Conservation (phyloP, 768 basidiomycete genomes). For the Daedaleopsis sinensis region DNA sequence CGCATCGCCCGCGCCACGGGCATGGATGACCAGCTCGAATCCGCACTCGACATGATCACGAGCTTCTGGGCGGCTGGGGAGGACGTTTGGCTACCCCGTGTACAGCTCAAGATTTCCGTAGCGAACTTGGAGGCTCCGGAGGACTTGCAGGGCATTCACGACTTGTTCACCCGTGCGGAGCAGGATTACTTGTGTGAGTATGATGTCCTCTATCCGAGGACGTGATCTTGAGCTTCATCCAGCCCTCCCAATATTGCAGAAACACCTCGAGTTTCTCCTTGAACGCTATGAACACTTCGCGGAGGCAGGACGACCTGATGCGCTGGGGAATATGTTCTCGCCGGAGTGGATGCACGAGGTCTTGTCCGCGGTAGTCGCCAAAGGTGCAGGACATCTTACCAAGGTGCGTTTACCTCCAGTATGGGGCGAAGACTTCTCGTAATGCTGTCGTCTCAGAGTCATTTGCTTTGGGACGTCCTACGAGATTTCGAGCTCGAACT, state of each 20-base stretch:
- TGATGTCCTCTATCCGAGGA: neutral
- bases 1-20: conserved; percentile 57
- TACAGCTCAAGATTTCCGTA: conserved; percentile 53
- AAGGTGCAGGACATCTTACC: conserved; percentile 63
- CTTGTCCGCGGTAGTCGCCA: conserved; percentile 54
- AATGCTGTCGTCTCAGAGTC: conserved; percentile 50
- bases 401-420: conserved; percentile 45
- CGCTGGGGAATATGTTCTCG: conserved; percentile 61
- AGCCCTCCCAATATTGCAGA: conserved; percentile 78
- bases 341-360: conserved; percentile 61
- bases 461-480: conserved; percentile 69
- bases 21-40: conserved; percentile 58
- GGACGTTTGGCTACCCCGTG: conserved; percentile 74
- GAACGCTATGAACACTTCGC: conserved; percentile 41
- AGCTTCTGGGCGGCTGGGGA: conserved; percentile 66
- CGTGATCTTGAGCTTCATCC: conserved; percentile 11
- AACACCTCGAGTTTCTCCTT: conserved; percentile 65
- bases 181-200: conserved; percentile 79
- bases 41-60: conserved; percentile 69
- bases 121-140: conserved; percentile 54
- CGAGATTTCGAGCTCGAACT: conserved; percentile 75
- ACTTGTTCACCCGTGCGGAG: conserved; percentile 67
- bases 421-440: neutral
- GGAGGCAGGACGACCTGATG: conserved; percentile 47
- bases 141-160: conserved; percentile 58